Base-by-base conservation (phyloP, 768 basidiomycete genomes). In the Lyophyllum atratum region DNA sequence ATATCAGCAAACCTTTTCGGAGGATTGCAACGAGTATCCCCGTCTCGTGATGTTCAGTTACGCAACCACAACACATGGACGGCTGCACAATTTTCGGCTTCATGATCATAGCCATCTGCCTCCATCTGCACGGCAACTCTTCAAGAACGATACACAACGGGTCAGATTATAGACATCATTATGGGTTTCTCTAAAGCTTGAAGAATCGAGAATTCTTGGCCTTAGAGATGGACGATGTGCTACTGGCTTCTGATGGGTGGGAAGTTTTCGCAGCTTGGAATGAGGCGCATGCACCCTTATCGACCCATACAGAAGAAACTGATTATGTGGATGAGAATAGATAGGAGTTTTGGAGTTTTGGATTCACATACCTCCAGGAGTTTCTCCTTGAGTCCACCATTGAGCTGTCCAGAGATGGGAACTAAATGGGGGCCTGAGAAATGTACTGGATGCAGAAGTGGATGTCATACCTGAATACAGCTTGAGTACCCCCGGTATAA, bases 331-430 rank as follows among this genome's bases (percentile, higher is more conserved):
- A 51, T 45, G 25, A 49, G 39, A 17, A 54, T 46, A 33, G 39
- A 14, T 26, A n/a, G 33, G 40, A 24, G 15, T n/a, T 15, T 24
- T 40, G 37, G 42, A 55, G 46, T 47, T 31, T 25, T 31, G 68
- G 9, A 50, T n/a, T 61, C 22, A 51, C 72, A 58, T 56, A 76
- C 77, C 77, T 70, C 78, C 78, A n/a, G 85, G 86, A 40, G 66
- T 74, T 63, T 85, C 80, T 42, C 74, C 76, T 66, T 87, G 70
- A 17, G 84, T 80, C 85, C 87, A 86, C 81, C 82, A 87, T 53
- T 82, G 77, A 2, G 85, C 84, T 21, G 70, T 76, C 78, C 74
- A 77, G 28, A 75, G 62, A 57, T 74, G 73, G 22, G 70, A 66
- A 49, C 77, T 78, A 55, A 17, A 55, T 3, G 43, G 54, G 31